Percentiles rank a stretch among this genome's conserved stretches.
Evolutionary conservation across 2,329 filamentous ascomycete species (phyloP).

Genomic region (Arachnopeziza araneosa): DNA sequence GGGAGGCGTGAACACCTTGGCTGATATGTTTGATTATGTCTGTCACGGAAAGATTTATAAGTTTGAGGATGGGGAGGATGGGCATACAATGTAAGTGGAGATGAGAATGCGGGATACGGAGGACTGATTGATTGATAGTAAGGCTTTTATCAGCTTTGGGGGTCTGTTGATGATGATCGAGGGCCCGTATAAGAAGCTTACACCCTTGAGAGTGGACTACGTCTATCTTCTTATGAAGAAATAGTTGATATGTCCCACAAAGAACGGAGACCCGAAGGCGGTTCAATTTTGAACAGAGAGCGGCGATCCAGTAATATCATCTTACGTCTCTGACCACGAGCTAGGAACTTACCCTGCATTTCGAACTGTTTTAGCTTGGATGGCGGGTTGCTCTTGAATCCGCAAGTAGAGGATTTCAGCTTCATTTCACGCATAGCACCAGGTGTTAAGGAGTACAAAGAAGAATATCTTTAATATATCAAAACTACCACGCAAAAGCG

Average conservation of each 20-base stretch:
- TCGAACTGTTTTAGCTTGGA: not conserved
- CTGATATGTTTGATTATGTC: conserved; percentile 82
- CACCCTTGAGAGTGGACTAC: conserved; percentile 84
- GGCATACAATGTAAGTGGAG: conserved; percentile 73
- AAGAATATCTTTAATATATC: not conserved
- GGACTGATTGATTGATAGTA: conserved; percentile 47
- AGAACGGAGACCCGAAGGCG: not conserved
- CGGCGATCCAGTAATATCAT: too few species aligned
- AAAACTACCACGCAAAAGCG: not conserved
- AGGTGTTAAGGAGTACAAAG: not conserved
- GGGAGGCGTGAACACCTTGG: conserved; percentile 53
- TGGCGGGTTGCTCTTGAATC: not conserved
- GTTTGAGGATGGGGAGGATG: conserved; percentile 74
- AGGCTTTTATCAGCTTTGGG: conserved; percentile 91
- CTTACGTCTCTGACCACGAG: not conserved
- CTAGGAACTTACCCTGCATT: not conserved
- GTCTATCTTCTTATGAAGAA: conserved; percentile 94
- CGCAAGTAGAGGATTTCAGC: not conserved
- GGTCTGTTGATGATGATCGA: conserved; percentile 86
- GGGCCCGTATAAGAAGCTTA: conserved; percentile 93
- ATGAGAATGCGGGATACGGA: not conserved
- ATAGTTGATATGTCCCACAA: conserved; percentile 36
- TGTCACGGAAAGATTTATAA: conserved; percentile 86
- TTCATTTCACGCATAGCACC: not conserved
- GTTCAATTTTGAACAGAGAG: not conserved